Evolutionary conservation across 495 filamentous ascomycete genomes (phyloP).

Genomic region (Apodospora peruviana): DNA sequence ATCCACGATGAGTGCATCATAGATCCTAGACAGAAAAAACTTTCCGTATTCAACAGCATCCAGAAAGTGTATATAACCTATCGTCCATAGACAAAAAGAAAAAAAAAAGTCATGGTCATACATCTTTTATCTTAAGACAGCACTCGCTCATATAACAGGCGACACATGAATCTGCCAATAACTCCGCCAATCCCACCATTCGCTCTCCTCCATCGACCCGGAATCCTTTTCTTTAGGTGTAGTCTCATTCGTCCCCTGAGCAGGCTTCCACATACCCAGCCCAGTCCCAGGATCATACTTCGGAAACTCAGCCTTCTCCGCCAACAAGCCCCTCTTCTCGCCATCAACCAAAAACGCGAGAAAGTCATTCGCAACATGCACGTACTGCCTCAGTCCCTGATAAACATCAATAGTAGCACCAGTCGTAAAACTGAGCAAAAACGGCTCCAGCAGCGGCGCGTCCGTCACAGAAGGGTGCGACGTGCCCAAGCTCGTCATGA

Average conservation of each 20-base stretch:
- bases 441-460: conserved; percentile 46
- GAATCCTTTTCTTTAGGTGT: conserved; percentile 1
- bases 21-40: too few species aligned
- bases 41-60: too few species aligned
- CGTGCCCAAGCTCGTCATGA: conserved; percentile 45
- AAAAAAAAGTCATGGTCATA: too few species aligned
- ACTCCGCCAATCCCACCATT: conserved; percentile 32
- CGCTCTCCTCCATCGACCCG: conserved; percentile 14
- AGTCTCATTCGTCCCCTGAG: conserved; percentile 13
- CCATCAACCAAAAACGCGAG: conserved; percentile 35
- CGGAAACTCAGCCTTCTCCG: conserved; percentile 34
- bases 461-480: conserved; percentile 50
- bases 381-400: conserved; percentile 38
- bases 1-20: too few species aligned
- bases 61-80: too few species aligned
- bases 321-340: conserved; percentile 24
- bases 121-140: too few species aligned
- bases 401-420: conserved; percentile 38
- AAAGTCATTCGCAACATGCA: conserved; percentile 41
- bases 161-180: conserved; percentile 40
- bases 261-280: conserved; percentile 33
- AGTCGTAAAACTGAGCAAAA: conserved; percentile 43
- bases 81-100: too few species aligned
- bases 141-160: too few species aligned
- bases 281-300: conserved; percentile 27